Evolutionary conservation across 768 basidiomycete genomes (phyloP), one percentile per base, ranked within the genome.

Genomic region (Leucocoprinus birnbaumii): DNA sequence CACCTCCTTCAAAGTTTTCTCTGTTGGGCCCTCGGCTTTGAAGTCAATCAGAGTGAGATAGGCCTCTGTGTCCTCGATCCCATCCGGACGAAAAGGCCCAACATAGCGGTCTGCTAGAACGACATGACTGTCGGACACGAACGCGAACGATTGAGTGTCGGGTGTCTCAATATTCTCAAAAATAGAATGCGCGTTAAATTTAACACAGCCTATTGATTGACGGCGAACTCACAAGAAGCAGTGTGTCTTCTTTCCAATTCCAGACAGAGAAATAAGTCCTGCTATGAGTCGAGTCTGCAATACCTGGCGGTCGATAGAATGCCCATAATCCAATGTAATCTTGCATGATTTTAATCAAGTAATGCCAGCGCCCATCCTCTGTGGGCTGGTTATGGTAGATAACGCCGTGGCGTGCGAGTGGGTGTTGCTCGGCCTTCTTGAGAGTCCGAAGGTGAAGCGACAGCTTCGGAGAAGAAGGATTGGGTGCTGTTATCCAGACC

Each of bases 241-340:
- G 63, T 9, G 65, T 60, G 5, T 83, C 83, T 3, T 78, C 82
- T 62, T 79, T 80, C 87, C 86, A 89, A 52, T 88, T 77, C 85
- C 84, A 89, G 19, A 85, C 68, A 21, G 78, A 67, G 11, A 87
- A 63, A 59, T 83, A 79, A 26, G 73, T 78, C 44, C 31, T 24
- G n/a, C 42, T 35, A 26, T 2, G 5, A 25, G 16, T 49, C 2
- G 19, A 38, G 19, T 44, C 53, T 48, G 70, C 71, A 31, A 63
- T 62, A 6, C 53, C 56, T 37, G 68, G 70, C 8, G 55, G 55
- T 53, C 67, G 66, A 48, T 70, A 58, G 51, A 80, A 80, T 21
- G 19, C 41, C 5, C 82, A 69, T 38, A 87, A 65, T 10, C 75
- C 82, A 16, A 88, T 58, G 26, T 73, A 71, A 26, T 84, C 75